Conservation (phyloP, 176 grass and related monocot genomes). For the Aegilops umbellulata region DNA sequence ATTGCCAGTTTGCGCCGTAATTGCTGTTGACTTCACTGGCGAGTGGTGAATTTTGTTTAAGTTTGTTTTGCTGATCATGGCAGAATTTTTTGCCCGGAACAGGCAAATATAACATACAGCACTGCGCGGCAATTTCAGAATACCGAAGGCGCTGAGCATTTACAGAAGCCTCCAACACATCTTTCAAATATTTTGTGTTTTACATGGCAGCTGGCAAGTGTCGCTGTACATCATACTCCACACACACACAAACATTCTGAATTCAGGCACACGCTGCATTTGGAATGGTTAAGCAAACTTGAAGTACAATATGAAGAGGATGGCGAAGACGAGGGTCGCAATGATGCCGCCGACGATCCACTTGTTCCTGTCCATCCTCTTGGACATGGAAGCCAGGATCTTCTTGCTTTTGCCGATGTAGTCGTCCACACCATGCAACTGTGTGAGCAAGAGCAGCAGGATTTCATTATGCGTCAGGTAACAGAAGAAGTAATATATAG, state of each 20-base stretch:
- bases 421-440: slow-evolving; percentile 92
- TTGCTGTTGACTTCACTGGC: too few relatives aligned
- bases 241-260: background rate
- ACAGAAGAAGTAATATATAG: background rate
- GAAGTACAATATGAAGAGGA: slow-evolving; percentile 87
- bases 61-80: too few relatives aligned
- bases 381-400: slow-evolving; percentile 77
- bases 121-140: too few relatives aligned
- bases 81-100: too few relatives aligned
- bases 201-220: background rate
- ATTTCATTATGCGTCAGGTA: background rate
- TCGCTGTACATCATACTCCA: slow-evolving; percentile 37
- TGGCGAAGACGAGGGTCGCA: slow-evolving; percentile 53
- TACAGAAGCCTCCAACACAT: too few relatives aligned
- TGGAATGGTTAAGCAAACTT: slow-evolving; percentile 44
- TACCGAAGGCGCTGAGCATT: too few relatives aligned
- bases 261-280: background rate
- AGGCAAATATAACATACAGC: too few relatives aligned
- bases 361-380: slow-evolving; percentile 97
- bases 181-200: slow-evolving; percentile 9
- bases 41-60: too few relatives aligned
- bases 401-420: slow-evolving; percentile 88
- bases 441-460: slow-evolving; percentile 7
- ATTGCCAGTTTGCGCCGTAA: too few relatives aligned
- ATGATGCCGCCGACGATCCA: slow-evolving; percentile 83